Conservation (phyloP, 2,329 filamentous ascomycete species). For the Colletotrichum liriopes region DNA sequence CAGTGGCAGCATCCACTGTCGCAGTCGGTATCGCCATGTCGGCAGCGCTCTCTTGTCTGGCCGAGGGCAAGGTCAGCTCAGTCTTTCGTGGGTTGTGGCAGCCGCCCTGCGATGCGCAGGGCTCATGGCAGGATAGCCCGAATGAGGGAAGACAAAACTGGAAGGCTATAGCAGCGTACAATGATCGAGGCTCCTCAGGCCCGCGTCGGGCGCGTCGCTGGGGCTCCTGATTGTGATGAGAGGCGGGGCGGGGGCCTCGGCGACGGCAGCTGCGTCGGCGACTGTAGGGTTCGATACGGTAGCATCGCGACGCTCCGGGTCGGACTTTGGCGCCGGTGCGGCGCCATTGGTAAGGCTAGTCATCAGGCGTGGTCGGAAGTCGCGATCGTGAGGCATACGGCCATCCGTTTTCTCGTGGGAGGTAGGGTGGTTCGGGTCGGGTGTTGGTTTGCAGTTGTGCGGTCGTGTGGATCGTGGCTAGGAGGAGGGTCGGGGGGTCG, state of each 20-base stretch:
- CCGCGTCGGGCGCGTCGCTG: slow-evolving; percentile 71
- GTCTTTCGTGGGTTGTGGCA: slow-evolving; percentile 12
- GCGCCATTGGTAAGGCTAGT: slow-evolving; percentile 54
- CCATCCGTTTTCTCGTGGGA: slow-evolving; percentile 32
- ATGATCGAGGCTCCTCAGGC: slow-evolving; percentile 84
- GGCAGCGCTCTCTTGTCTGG: slow-evolving; percentile 88
- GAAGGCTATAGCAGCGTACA: slow-evolving; percentile 65
- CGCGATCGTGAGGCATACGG: slow-evolving; percentile 38
- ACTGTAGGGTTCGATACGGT: slow-evolving; percentile 12
- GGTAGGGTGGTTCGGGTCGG: slow-evolving; percentile 1
- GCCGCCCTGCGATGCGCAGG: slow-evolving; percentile 23
- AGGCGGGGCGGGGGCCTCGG: slow-evolving; percentile 33
- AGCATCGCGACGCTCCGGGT: slow-evolving; percentile 38
- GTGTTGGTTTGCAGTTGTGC: slow-evolving; percentile 20
- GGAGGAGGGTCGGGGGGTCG: slow-evolving; percentile 10
- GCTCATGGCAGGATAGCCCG: background rate
- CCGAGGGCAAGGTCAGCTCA: slow-evolving; percentile 27
- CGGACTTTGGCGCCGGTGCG: slow-evolving; percentile 36
- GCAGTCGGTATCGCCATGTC: slow-evolving; percentile 88
- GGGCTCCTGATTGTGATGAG: slow-evolving; percentile 33
- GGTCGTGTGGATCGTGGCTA: slow-evolving; percentile 11
- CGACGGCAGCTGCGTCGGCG: slow-evolving; percentile 15
- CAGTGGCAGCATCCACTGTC: slow-evolving; percentile 86
- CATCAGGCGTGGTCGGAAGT: slow-evolving; percentile 47
- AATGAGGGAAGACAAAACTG: slow-evolving; percentile 13